phyloP scores from a whole-genome alignment of 1,284 basidiomycete genomes.

The Rhodotorula sp. region DNA sequence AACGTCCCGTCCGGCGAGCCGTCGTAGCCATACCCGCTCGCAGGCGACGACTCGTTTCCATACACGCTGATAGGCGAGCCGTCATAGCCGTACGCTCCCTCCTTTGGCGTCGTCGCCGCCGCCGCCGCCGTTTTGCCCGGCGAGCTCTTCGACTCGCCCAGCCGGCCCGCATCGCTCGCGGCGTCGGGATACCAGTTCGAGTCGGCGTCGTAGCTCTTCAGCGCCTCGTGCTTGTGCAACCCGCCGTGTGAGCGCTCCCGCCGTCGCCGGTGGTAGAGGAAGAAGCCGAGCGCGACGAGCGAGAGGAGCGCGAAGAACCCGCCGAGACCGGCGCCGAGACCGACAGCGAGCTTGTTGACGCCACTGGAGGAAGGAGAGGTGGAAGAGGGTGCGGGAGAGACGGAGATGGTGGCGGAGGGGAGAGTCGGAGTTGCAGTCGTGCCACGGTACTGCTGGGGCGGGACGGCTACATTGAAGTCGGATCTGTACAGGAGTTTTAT shows the following conservation, averaged over 20 bases:
- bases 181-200: not conserved
- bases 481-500: not conserved
- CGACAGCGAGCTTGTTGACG: slow-evolving; percentile 1
- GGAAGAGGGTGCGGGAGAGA: not conserved
- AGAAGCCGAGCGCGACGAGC: not conserved
- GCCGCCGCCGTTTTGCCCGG: too few relatives aligned
- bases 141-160: not conserved
- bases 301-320: not conserved
- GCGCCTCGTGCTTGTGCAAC: not conserved
- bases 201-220: not conserved
- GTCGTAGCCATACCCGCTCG: not conserved
- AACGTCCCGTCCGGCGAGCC: not conserved
- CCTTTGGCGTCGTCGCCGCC: not conserved
- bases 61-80: not conserved
- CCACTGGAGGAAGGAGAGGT: not conserved
- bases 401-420: not conserved
- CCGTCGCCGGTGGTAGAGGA: not conserved
- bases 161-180: not conserved
- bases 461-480: slow-evolving; percentile 11
- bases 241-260: not conserved
- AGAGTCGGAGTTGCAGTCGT: slow-evolving; percentile 12
- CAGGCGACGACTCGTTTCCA: not conserved
- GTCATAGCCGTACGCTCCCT: not conserved
- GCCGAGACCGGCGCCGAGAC: slow-evolving; percentile 13
- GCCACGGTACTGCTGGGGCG: not conserved